Percentiles rank a stretch among this genome's conserved stretches.
phyloP scores from a whole-genome alignment of 345 rosid species.

The Citrus hindsii region DNA sequence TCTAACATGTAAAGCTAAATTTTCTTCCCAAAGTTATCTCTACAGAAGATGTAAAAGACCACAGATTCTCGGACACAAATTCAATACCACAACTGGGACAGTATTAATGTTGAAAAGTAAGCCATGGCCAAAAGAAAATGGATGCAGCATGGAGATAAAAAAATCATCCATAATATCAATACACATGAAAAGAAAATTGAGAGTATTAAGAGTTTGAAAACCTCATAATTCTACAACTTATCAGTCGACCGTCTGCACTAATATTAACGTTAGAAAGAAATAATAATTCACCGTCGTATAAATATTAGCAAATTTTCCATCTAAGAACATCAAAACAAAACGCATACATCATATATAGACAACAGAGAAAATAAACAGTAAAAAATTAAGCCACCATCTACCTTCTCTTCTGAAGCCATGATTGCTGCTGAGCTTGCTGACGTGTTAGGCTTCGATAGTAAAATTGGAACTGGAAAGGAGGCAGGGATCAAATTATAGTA shows the following conservation, averaged over 20 bases:
- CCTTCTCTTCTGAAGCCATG: constrained; percentile 99
- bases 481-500: constrained; percentile 3
- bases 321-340: neutral
- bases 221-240: neutral
- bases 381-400: constrained; percentile 7
- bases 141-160: no score
- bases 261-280: neutral
- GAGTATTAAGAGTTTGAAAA: no score
- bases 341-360: neutral
- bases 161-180: no score
- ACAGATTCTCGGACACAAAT: neutral
- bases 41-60: neutral
- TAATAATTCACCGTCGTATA: neutral
- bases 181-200: no score
- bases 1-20: neutral
- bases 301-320: neutral
- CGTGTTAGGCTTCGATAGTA: constrained; percentile 82
- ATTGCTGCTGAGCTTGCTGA: constrained; percentile 96
- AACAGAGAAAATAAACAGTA: neutral
- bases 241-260: neutral
- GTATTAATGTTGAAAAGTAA: neutral
- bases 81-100: neutral
- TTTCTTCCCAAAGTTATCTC: neutral
- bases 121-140: neutral
- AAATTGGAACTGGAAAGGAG: constrained; percentile 71